These are phyloP conservation scores for Fistulifera solaris DNA, from an alignment of 108 stramenopile genomes.

Conservation along the genomic window DNA sequence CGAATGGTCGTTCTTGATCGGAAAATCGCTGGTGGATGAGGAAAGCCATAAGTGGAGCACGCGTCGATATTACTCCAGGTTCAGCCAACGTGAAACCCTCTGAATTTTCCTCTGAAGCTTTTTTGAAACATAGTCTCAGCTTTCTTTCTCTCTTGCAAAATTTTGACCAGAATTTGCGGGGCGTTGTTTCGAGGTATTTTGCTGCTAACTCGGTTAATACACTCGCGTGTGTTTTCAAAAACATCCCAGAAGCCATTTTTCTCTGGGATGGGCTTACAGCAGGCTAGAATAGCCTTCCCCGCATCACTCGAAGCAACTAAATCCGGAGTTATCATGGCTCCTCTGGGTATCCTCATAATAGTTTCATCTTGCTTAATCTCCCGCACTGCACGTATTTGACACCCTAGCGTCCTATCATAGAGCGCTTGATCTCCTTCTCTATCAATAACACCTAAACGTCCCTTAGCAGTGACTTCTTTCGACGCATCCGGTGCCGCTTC, in stretches of 20 bases:
- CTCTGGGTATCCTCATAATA: conserved; percentile 54
- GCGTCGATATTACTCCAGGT: conserved; percentile 20
- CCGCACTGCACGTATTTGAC: conserved; percentile 62
- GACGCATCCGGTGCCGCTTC: conserved; percentile 21
- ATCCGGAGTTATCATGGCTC: conserved; percentile 77
- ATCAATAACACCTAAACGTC: conserved; percentile 68
- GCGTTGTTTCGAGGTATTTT: conserved; percentile 50
- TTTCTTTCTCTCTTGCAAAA: conserved; percentile 72
- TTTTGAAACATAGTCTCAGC: conserved; percentile 30
- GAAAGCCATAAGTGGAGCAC: conserved; percentile 53
- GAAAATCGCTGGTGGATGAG: conserved; percentile 81
- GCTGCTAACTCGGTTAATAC: conserved; percentile 31
- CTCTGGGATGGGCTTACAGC: conserved; percentile 26
- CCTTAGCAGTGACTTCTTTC: conserved; percentile 2
- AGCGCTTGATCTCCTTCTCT: conserved; percentile 46
- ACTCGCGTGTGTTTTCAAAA: conserved; percentile 54
- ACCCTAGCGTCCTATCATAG: conserved; percentile 82
- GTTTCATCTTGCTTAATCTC: conserved; percentile 75
- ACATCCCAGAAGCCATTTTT: conserved; percentile 53
- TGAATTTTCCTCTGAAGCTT: conserved; percentile 4
- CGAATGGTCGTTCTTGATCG: conserved; percentile 33
- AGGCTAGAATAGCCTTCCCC: conserved; percentile 63
- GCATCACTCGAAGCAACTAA: conserved; percentile 80
- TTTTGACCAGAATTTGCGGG: conserved; percentile 75
- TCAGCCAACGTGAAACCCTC: conserved; percentile 9